These are phyloP conservation scores for Boletus coccyginus DNA, from an alignment of 768 basidiomycete genomes.

Conservation along the genomic window DNA sequence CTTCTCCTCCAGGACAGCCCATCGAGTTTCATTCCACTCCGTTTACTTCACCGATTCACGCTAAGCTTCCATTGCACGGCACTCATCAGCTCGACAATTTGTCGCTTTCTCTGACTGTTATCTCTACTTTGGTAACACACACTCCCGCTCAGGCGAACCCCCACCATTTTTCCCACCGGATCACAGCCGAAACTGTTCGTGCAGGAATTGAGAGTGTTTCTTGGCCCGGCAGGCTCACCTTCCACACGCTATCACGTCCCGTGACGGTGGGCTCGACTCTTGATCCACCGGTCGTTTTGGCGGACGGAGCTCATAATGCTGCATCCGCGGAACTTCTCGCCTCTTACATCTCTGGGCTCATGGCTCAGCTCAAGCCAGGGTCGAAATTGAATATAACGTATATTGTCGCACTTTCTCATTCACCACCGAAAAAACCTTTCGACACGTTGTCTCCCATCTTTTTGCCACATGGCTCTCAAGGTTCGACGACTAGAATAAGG, in stretches of 20 bases:
- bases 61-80: constrained; percentile 68
- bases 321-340: constrained; percentile 70
- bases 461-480: constrained; percentile 32
- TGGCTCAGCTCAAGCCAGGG: constrained; percentile 19
- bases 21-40: constrained; percentile 43
- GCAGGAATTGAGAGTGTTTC: constrained; percentile 54
- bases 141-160: constrained; percentile 19
- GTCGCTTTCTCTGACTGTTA: constrained; percentile 59
- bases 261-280: constrained; percentile 10
- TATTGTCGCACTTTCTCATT: constrained; percentile 80
- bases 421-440: constrained; percentile 77
- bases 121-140: constrained; percentile 54
- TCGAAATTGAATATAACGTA: constrained; percentile 53
- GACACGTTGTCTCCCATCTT: constrained; percentile 73
- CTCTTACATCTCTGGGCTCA: constrained; percentile 48
- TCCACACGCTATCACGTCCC: constrained; percentile 39
- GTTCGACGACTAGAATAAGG: constrained; percentile 32
- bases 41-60: constrained; percentile 43
- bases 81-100: constrained; percentile 85
- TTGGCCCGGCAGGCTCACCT: constrained; percentile 89
- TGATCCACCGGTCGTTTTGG: constrained; percentile 49
- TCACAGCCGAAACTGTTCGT: constrained; percentile 50
- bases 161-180: constrained; percentile 11
- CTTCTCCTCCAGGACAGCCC: constrained; percentile 39
- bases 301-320: constrained; percentile 93